Base-by-base conservation (phyloP, 2,329 filamentous ascomycete genomes). In the Pseudogymnoascus destructans region DNA sequence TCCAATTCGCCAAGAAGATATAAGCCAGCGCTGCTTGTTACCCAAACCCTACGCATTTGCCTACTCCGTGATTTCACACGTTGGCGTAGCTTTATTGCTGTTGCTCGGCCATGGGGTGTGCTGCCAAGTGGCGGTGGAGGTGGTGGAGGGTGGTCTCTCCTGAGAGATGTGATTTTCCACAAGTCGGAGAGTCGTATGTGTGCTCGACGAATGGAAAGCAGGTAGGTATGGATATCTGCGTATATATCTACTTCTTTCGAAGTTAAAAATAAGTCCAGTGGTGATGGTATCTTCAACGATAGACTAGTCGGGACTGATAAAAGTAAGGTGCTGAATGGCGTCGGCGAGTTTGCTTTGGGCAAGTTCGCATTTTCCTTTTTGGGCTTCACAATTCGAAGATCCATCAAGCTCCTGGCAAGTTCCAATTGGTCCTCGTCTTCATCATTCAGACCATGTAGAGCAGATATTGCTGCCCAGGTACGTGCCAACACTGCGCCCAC, bases 1-100 rank as follows among this genome's bases (percentile, higher is more conserved):
- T 92, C 87, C 11, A 89, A 85, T 69, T 96, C 91, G 0, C 87
- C 89, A 3, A 97, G 76, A 64, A 97, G 87, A 72, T 95, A 96
- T 3, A 95, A 81, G 1, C 89, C 86, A 2, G 90, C 87, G 66
- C 87, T 90, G 64, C 87, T 86, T 0, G 89, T 95, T 0, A 90
- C 92, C 93, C 93, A 98, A 0, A 92, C 80, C 62, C 84, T 86
- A 13, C 93, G 82, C 78, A 95, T 86, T 0, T 80, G 78, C 32
- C 77, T 76, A 3, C 80, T 78, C 15, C 92, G 79, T 13, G 74
- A 68, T 23, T 81, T 81, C 63, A 84, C 80, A 56, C 87, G 79
- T 64, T 80, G 73, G 25, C 89, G 80, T 9, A 87, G 77, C 19
- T 79, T 73, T 23, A 74, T 74, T 13, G 88, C 78, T 61, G 80